Evolutionary conservation across 495 filamentous ascomycete genomes (phyloP), one percentile per base, ranked within the genome.

Genomic region (Daldinia concentrica): DNA sequence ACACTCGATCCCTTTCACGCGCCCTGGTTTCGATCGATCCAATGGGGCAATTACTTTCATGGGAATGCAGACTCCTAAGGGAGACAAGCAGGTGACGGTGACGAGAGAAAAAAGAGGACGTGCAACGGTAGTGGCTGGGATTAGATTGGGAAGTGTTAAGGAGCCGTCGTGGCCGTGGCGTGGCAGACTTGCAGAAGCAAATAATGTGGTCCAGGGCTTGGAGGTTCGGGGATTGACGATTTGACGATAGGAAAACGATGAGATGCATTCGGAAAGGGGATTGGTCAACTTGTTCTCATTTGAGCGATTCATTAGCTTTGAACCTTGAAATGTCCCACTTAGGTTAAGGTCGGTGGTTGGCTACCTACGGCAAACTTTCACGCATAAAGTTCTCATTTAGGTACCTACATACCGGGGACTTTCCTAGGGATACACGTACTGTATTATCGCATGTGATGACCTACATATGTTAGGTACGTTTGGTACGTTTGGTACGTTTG

Each of bases 261-360:
- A 66, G 66, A 66, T 69, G 62, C 70, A 69, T 73, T n/a, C 61
- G 57, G 58, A 73, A 73, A 73, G 62, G 70, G 62, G 71, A 73
- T 69, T 73, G 71, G 66, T 54, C 32, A 7, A 55, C 22, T 71
- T 57, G 11, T 15, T 37, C 32, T 58, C 34, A 19, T 62, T 45
- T 50, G n/a, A 52, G 24, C 58, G 36, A 57, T 62, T 66, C 36
- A 62, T 62, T 66, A 71, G 45, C 48, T 51, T 66, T 26, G 14
- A 68, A 68, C 64, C 69, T 72, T 68, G 60, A 64, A 68, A 43
- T 50, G 55, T 54, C 27, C 30, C 34, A 58, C 55, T 58, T 26
- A 11, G 43, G 17, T 50, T 14, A 51, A 36, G 15, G 26, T 45
- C n/a, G 54, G 36, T 60, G 41, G 52, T 66, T 66, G 56, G 64